Base-by-base conservation (phyloP, 2,329 filamentous ascomycete species). In the Cytospora schulzeri region DNA sequence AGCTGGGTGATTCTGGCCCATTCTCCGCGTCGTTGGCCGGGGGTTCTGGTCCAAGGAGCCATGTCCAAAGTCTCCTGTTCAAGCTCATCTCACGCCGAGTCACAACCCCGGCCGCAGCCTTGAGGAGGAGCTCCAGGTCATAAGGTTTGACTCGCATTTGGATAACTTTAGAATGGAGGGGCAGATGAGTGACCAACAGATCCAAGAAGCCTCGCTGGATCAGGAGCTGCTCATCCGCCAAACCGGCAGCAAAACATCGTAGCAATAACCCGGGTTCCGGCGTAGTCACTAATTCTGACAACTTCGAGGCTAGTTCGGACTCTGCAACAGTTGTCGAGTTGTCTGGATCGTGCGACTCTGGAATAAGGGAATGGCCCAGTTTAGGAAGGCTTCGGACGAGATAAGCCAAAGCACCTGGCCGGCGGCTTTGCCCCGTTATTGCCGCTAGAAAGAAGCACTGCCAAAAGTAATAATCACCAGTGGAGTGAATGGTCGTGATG, bases 181-280 rank as follows among this genome's bases (percentile, higher is more conserved):
- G 94, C 22, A 99, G 79, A 74, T 97, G 91, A 0, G 91, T 92
- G 12, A 98, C 94, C 19, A 99, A 83, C 33, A 99, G 78, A 76
- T 99, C 96, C 48, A 99, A 83, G 73, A 96, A 99, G 11, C 95
- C 95, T 67, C 95, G 87, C 75, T 99, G 96, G 31, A 97, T 93
- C 45, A 99, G 84, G 24, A 97, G 79, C 73, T 99, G 93, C 38
- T 93, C 87, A 73, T 99, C 96, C 0, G 84, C 84, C 17, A 99
- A 83, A 1, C 95, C 96, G 26, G 93, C 92, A 59, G 93, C 91
- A 76, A 99, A 98, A 74, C 92, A 96, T 65, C 95, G 88, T 59
- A 99, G 83, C 14, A 99, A 82, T 14, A 99, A 81, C 0, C 95
- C 95, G 2, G 95, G 95, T 73, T 99, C 95, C 0, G 95, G 95